Base-by-base conservation (phyloP, 2,329 filamentous ascomycete genomes). In the Podosphaera fusca region DNA sequence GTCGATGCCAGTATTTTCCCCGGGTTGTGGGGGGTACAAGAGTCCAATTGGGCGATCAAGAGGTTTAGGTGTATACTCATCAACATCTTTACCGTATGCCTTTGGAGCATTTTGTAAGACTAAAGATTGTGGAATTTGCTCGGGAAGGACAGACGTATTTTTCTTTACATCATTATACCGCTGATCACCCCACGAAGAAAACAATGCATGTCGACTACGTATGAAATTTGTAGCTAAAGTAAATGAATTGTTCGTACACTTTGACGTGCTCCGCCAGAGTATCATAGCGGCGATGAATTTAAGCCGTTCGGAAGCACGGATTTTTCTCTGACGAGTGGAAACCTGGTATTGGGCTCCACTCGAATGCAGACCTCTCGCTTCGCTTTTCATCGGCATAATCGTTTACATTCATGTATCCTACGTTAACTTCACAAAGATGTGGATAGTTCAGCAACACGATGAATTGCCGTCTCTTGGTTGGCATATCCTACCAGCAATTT, bases 1-100 rank as follows among this genome's bases (percentile, higher is more conserved):
- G 64, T 94, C 86, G 60, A 85, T 69, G 56, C 88, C 88, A 1
- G 81, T 83, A 70, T 96, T 95, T 68, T 96, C 82, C 59, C 87
- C 87, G 10, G 79, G 71, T 58, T 75, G 71, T 0, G 92, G 92
- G 1, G 88, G 84, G 42, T 78, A 71, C 9, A 75, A 74, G 70
- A 94, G 80, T 60, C 92, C 92, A 62, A 98, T 90, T 12, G 92
- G 90, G 42, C 87, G 80, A 45, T 74, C 70, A 47, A 85, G 70
- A 21, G 75, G 76, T 63, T 74, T 76, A 4, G 80, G 80, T 8
- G 72, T 77, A 64, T 82, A 84, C 35, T 72, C 56, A 2, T 74
- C 69, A 34, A 74, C 64, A 14, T 73, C 72, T 66, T 75, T 75
- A 63, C 80, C 80, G 62, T 80, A 81, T 34, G 74, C 72, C 60